phyloP scores from a whole-genome alignment of 139 green algal species.

The Coelastrella sp. region DNA sequence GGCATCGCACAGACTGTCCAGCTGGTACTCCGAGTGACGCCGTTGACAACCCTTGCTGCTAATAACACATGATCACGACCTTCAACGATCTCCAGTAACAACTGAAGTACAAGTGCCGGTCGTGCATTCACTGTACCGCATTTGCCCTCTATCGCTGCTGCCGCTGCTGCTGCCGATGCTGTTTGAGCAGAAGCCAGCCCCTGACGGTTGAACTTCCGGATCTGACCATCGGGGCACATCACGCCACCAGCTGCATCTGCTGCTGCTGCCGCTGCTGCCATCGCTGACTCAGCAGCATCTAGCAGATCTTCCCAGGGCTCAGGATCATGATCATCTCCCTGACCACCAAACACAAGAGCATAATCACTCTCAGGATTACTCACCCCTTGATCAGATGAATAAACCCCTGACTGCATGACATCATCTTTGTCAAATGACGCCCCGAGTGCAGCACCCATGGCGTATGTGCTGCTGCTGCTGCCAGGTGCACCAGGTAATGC shows the following conservation, averaged over 20 bases:
- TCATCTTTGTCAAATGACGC: conserved; percentile 1
- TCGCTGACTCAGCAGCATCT: background rate
- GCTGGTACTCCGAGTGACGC: background rate
- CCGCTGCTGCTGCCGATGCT: background rate
- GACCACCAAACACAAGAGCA: background rate
- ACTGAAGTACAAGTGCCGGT: background rate
- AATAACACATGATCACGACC: conserved; percentile 12
- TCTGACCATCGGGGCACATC: conserved; percentile 5
- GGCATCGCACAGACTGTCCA: conserved; percentile 2
- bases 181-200: background rate
- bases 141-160: background rate
- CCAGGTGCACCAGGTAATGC: background rate
- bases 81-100: conserved; percentile 39
- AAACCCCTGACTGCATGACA: background rate
- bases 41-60: background rate
- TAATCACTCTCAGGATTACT: background rate
- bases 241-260: conserved; percentile 21
- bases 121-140: background rate
- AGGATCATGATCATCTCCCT: background rate
- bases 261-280: conserved; percentile 38
- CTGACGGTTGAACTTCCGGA: background rate
- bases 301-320: conserved; percentile 29
- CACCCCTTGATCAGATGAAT: background rate
- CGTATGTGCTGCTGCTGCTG: background rate
- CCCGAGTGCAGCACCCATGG: background rate